Percentiles rank a stretch among this genome's conserved stretches.
Conservation (phyloP, 495 filamentous ascomycete species). For the Entonaema liquescens region DNA sequence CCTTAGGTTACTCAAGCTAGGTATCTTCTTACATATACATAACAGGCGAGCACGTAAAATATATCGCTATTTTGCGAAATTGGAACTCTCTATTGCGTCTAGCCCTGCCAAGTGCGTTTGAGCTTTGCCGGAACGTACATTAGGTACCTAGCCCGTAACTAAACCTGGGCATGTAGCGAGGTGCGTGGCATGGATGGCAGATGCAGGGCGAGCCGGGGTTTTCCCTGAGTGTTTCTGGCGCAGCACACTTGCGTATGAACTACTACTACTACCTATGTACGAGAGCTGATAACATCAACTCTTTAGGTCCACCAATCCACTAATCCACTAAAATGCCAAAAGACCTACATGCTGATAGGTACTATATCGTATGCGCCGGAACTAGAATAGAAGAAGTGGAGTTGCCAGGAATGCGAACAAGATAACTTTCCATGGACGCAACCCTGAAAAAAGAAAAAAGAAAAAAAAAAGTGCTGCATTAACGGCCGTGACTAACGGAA, state of each 20-base stretch:
- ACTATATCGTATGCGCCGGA: constrained; percentile 33
- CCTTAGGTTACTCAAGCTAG: constrained; percentile 1
- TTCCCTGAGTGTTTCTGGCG: constrained; percentile 23
- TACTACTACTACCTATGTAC: no score
- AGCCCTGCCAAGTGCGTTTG: constrained; percentile 32
- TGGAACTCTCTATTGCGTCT: constrained; percentile 34
- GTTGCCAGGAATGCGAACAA: constrained; percentile 27
- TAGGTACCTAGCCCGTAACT: constrained; percentile 3
- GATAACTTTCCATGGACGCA: constrained; percentile 5
- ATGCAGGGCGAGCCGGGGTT: constrained; percentile 22
- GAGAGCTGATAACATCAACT: constrained; percentile 28
- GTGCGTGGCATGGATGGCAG: not conserved
- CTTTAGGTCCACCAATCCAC: constrained; percentile 14
- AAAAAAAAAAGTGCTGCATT: constrained; percentile 5
- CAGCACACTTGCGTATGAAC: constrained; percentile 30
- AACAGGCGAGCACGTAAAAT: constrained; percentile 15
- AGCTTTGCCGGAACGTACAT: constrained; percentile 34
- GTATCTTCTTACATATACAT: constrained; percentile 7
- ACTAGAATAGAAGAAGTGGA: constrained; percentile 40
- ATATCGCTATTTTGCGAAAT: constrained; percentile 14
- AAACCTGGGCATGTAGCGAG: constrained; percentile 2
- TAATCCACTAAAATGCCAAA: not conserved
- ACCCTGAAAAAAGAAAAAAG: no score
- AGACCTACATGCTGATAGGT: not conserved
- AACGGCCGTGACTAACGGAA: constrained; percentile 12